These are phyloP conservation scores for Talaromyces stipitatus DNA, from an alignment of 495 filamentous ascomycete species.

Conservation along the genomic window DNA sequence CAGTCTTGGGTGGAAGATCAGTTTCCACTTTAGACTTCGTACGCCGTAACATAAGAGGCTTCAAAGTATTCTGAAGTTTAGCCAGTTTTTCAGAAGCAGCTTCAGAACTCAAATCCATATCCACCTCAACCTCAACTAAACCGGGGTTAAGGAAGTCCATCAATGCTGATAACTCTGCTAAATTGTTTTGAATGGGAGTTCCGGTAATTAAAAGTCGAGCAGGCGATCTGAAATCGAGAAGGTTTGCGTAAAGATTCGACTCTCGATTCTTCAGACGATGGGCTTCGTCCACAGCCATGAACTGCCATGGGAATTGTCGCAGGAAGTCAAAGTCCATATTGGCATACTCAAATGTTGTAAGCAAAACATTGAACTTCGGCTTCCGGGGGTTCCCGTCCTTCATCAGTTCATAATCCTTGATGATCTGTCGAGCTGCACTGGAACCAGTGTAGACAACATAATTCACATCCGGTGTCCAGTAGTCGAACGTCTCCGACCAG, in stretches of 20 bases:
- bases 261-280: slow-evolving; percentile 96
- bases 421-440: slow-evolving; percentile 68
- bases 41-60: slow-evolving; percentile 89
- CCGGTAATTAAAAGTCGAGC: slow-evolving; percentile 90
- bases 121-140: slow-evolving; percentile 73
- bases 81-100: slow-evolving; percentile 60
- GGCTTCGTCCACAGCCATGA: slow-evolving; percentile 91
- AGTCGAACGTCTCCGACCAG: slow-evolving; percentile 95
- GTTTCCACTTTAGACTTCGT: slow-evolving; percentile 97
- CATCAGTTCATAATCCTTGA: slow-evolving; percentile 82
- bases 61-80: slow-evolving; percentile 66
- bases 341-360: slow-evolving; percentile 96
- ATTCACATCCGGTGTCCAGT: slow-evolving; percentile 94
- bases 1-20: slow-evolving; percentile 89
- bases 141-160: slow-evolving; percentile 96
- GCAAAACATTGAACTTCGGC: slow-evolving; percentile 87
- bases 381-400: slow-evolving; percentile 73
- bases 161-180: slow-evolving; percentile 83
- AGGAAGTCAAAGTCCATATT: slow-evolving; percentile 71
- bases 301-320: slow-evolving; percentile 90
- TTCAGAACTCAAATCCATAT: slow-evolving; percentile 72
- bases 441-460: slow-evolving; percentile 95
- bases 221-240: slow-evolving; percentile 77
- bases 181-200: slow-evolving; percentile 94
- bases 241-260: slow-evolving; percentile 78